phyloP scores from a whole-genome alignment of 805 yeast genomes.

The Metschnikowia rubicola region DNA sequence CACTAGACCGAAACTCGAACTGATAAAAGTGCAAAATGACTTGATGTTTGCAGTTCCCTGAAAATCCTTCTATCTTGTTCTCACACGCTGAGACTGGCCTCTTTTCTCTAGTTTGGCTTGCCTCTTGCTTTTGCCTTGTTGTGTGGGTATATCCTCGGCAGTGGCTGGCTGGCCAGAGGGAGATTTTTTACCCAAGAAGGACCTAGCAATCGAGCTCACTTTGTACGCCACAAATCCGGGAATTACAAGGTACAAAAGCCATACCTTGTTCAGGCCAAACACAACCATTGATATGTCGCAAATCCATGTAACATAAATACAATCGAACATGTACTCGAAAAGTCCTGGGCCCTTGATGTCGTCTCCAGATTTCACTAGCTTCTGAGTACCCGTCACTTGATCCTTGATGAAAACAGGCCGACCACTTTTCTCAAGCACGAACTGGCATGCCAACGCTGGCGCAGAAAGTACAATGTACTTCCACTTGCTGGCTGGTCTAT shows the following conservation, averaged over 20 bases:
- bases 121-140: constrained; percentile 15
- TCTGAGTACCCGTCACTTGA: constrained; percentile 25
- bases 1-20: no score
- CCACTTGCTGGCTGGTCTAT: constrained; percentile 17
- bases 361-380: constrained; percentile 52
- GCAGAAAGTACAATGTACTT: constrained; percentile 30
- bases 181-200: constrained; percentile 13
- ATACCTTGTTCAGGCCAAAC: constrained; percentile 56
- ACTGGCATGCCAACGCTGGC: constrained; percentile 44
- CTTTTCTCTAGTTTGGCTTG: constrained; percentile 17
- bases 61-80: neutral
- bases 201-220: constrained; percentile 34
- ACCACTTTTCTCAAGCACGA: constrained; percentile 55
- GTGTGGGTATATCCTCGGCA: neutral
- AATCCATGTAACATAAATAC: constrained; percentile 61
- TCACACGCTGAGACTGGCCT: constrained; percentile 7
- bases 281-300: constrained; percentile 51
- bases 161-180: constrained; percentile 1
- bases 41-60: no score
- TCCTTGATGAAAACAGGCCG: constrained; percentile 52
- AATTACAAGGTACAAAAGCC: constrained; percentile 51
- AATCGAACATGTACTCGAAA: constrained; percentile 70
- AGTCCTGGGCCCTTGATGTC: constrained; percentile 62
- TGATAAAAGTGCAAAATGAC: no score
- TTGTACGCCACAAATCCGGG: constrained; percentile 54